Base-by-base conservation (phyloP, 1,139 yeast genomes). In the Saccharomyces pastorianus region DNA sequence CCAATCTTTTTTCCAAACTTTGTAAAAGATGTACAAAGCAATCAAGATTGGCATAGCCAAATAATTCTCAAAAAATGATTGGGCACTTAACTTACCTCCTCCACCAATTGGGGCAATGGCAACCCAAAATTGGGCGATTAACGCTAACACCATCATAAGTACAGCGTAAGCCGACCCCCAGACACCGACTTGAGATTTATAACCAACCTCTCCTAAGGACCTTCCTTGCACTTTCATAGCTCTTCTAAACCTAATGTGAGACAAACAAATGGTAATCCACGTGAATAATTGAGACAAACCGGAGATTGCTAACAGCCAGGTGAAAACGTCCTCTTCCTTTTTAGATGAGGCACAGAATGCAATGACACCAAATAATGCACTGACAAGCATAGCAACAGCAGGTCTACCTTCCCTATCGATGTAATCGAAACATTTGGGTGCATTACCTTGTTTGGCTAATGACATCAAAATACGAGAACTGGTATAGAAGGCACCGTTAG, bases 401-500 rank as follows among this genome's bases (percentile, higher is more conserved):
- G 87, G 87, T 69, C 86, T 75, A 63, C 86, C 87, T 56, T 71
- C 69, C 64, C 76, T 79, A 66, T 82, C 86, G 61, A 82, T 77
- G 70, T 80, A 82, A 51, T 77, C 81, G 52, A 79, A 73, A 56
- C 78, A 63, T 60, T 74, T 72, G 59, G 86, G 86, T 41, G 84
- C 84, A 66, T 76, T 78, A 51, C 82, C 81, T 55, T 80, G 74
- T 57, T 80, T 80, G 51, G 84, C 82, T 60, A 81, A 72, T 41
- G 84, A 80, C 60, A 79, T 78, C 59, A 81, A 68, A 50, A 83
- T 78, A 73, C 85, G 77, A 49, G 84, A 78, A 52, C 81, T 74
- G 52, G 78, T 84, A 61, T 73, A 82, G 49, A 81, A 82, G 11
- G 83, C 79, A 14, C 81, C 76, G 63, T 77, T 77, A 58, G 78